phyloP scores from a whole-genome alignment of 2,329 filamentous ascomycete genomes.

The Arthroderma uncinatum region DNA sequence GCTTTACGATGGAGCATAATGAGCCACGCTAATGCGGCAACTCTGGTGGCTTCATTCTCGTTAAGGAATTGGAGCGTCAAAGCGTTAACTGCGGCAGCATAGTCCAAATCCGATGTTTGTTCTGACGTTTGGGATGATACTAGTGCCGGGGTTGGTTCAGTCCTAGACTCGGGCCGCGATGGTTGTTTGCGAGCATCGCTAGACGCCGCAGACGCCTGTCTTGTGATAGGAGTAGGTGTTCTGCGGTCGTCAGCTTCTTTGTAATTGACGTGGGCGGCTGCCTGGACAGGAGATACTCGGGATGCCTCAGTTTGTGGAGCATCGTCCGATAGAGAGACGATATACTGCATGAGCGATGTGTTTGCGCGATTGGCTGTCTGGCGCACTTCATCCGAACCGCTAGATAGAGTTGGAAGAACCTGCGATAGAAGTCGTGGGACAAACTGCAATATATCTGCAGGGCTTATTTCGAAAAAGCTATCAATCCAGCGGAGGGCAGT shows the following conservation, averaged over 20 bases:
- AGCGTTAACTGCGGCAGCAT: conserved; percentile 85
- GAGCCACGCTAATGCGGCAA: conserved; percentile 88
- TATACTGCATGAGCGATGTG: conserved; percentile 81
- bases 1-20: conserved; percentile 97
- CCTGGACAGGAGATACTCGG: conserved; percentile 28
- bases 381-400: conserved; percentile 77
- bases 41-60: conserved; percentile 89
- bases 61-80: conserved; percentile 89
- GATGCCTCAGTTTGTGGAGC: conserved; percentile 31
- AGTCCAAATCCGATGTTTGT: conserved; percentile 64
- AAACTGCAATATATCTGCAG: conserved; percentile 89
- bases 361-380: conserved; percentile 85
- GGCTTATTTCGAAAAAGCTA: conserved; percentile 91
- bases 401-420: conserved; percentile 86
- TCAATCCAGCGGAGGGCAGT: conserved; percentile 93
- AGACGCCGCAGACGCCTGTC: conserved; percentile 20
- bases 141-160: conserved; percentile 35
- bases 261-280: conserved; percentile 31
- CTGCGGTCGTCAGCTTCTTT: conserved; percentile 26
- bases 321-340: conserved; percentile 78
- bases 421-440: conserved; percentile 86
- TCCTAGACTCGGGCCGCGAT: conserved; percentile 20
- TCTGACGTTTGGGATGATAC: conserved; percentile 37
- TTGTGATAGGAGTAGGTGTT: conserved; percentile 31
- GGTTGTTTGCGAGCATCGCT: conserved; percentile 25